These are phyloP conservation scores for Lathyrus oleraceus DNA, from an alignment of 306 rosid genomes.

Conservation along the genomic window DNA sequence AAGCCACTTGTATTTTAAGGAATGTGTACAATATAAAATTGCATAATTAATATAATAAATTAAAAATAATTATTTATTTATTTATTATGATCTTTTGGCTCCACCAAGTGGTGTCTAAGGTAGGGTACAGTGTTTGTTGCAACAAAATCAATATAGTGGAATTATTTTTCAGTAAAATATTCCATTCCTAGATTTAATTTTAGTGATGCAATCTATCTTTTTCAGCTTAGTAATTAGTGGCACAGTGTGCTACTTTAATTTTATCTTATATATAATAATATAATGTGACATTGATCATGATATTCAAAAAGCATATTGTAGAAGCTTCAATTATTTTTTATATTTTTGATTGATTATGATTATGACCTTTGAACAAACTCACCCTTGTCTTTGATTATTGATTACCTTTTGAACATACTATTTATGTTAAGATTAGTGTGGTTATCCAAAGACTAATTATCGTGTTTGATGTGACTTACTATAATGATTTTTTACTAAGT, in stretches of 20 bases:
- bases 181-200: constrained; percentile 35
- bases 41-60: constrained; percentile 32
- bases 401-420: constrained; percentile 37
- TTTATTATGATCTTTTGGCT: constrained; percentile 35
- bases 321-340: background rate
- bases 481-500: constrained; percentile 5
- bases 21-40: constrained; percentile 33
- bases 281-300: constrained; percentile 21
- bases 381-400: constrained; percentile 44
- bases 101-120: constrained; percentile 33
- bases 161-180: constrained; percentile 32
- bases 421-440: constrained; percentile 37
- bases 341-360: constrained; percentile 46
- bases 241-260: constrained; percentile 28
- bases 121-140: constrained; percentile 16
- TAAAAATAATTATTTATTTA: background rate
- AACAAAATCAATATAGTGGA: constrained; percentile 8
- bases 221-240: constrained; percentile 39
- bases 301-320: constrained; percentile 17
- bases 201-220: constrained; percentile 56
- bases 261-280: background rate
- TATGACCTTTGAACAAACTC: constrained; percentile 49
- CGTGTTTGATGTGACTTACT: constrained; percentile 25
- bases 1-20: constrained; percentile 36
- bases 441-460: constrained; percentile 35